phyloP scores from a whole-genome alignment of 2,329 filamentous ascomycete genomes.

The Alternaria dauci region DNA sequence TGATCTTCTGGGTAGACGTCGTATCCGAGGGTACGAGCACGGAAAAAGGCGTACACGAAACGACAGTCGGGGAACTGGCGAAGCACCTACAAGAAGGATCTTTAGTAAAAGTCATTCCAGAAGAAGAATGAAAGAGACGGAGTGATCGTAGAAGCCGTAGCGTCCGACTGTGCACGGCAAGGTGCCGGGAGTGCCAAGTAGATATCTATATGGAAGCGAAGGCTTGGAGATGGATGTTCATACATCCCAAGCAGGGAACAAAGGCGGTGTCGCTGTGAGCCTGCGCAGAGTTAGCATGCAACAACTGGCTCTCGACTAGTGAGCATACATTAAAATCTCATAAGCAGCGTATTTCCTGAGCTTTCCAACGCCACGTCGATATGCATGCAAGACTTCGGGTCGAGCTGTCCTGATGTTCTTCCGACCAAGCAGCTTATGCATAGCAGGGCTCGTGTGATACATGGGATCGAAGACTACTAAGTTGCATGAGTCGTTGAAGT shows the following conservation, averaged over 20 bases:
- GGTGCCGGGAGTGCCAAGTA: conserved; percentile 26
- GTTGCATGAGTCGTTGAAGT: conserved; percentile 68
- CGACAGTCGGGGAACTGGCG: conserved; percentile 49
- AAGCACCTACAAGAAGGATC: conserved; percentile 40
- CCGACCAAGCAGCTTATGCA: conserved; percentile 66
- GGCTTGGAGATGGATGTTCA: conserved; percentile 31
- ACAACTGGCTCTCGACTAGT: background rate
- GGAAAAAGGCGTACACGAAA: conserved; percentile 51
- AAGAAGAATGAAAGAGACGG: background rate
- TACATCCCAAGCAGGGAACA: conserved; percentile 54
- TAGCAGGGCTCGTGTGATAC: conserved; percentile 72
- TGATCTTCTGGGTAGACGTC: conserved; percentile 52
- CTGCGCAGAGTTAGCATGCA: conserved; percentile 28
- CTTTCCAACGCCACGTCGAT: conserved; percentile 74
- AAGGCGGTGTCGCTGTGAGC: conserved; percentile 48
- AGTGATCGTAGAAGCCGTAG: background rate
- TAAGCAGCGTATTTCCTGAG: conserved; percentile 77
- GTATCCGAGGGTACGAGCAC: conserved; percentile 47
- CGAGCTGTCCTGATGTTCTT: conserved; percentile 58
- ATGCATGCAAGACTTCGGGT: conserved; percentile 67
- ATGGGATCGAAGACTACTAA: conserved; percentile 90
- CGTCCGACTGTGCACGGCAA: conserved; percentile 13
- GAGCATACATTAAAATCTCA: conserved; percentile 75
- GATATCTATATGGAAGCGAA: conserved; percentile 21
- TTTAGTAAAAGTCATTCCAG: conserved; percentile 34